Evolutionary conservation across 371 early-diverging fungal species (phyloP), one percentile per base, ranked within the genome.

Genomic region (Rhizopus arrhizus): DNA sequence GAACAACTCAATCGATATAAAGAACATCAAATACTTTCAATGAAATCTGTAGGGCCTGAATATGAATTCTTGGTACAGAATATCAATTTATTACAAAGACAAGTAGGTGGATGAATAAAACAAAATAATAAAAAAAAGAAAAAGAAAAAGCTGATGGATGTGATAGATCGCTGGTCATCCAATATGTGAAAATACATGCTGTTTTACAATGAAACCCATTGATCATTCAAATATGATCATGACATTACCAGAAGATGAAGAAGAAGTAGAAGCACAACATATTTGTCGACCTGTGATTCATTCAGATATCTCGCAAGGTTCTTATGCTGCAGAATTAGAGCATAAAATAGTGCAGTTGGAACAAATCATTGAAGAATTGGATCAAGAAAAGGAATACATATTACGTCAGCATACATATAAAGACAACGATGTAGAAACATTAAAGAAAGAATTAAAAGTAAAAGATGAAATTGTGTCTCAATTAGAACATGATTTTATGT

Each of bases 21-120:
- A 50, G 56, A 68, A 42, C 73, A 81, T 29, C 76, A 75, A 40
- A 74, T 81, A 28, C 49, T 69, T 13, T 59, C 69, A 42, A 78
- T 81, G 77, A 78, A 78, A 58, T 65, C 64, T 8, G 78, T 78
- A 11, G 81, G 81, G 6, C 81, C 81, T 45, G 81, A 81, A 53
- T 81, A 81, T 58, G 81, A 81, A 49, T 81, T 71, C 59, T 51
- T 81, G 5, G 81, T 81, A 16, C 81, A 81, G 56, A 78, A 78
- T 69, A 69, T 81, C 28, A 81, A 81, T 46, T 32, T 78, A 38
- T 70, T 81, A 15, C 77, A 81, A 40, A 72, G 78, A 61, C 81
- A 81, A 74, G 81, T 76, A 22, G 22, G 22, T 22, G 22, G 22
- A 22, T 22, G 22, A 22, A 22, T 61, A 66, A 42, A 66, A 40